These are phyloP conservation scores for Aureobasidium sp. DNA, from an alignment of 2,329 filamentous ascomycete genomes.

Conservation along the genomic window DNA sequence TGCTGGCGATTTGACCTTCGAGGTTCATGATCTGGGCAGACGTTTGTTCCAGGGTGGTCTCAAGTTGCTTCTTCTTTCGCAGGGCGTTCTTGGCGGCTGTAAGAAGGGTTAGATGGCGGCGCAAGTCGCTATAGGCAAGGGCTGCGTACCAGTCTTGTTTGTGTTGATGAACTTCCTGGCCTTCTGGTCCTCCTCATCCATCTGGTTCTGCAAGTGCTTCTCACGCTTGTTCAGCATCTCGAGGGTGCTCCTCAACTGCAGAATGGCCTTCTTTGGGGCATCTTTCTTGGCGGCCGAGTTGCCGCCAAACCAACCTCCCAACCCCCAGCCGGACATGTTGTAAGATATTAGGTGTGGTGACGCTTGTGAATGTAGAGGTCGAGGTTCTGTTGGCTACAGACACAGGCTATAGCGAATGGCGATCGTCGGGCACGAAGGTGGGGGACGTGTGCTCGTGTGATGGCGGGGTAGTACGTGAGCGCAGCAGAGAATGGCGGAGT, in stretches of 20 bases:
- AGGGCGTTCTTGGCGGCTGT: constrained; percentile 84
- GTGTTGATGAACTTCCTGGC: constrained; percentile 80
- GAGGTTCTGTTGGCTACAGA: neutral
- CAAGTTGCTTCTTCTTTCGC: constrained; percentile 88
- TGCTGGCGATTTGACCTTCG: constrained; percentile 91
- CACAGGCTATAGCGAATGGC: constrained; percentile 9
- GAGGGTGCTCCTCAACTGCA: constrained; percentile 77
- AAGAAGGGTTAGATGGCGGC: constrained; percentile 11
- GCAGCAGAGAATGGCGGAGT: neutral
- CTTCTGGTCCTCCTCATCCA: constrained; percentile 82
- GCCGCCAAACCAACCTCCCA: constrained; percentile 77
- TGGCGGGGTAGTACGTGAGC: neutral
- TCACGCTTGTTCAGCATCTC: constrained; percentile 98
- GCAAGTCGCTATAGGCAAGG: neutral
- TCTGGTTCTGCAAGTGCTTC: constrained; percentile 82
- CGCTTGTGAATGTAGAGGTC: neutral
- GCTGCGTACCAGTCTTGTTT: constrained; percentile 77
- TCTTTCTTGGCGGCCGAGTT: constrained; percentile 82
- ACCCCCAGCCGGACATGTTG: constrained; percentile 50
- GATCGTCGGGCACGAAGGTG: constrained; percentile 7
- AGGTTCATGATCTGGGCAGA: constrained; percentile 82
- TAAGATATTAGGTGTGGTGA: neutral
- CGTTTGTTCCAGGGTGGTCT: constrained; percentile 87
- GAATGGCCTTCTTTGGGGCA: constrained; percentile 92
- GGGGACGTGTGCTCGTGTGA: constrained; percentile 11